Percentiles rank a stretch among this genome's conserved stretches.
These are phyloP conservation scores for Colletotrichum noveboracense DNA, from an alignment of 2,329 filamentous ascomycete species.

Conservation along the genomic window DNA sequence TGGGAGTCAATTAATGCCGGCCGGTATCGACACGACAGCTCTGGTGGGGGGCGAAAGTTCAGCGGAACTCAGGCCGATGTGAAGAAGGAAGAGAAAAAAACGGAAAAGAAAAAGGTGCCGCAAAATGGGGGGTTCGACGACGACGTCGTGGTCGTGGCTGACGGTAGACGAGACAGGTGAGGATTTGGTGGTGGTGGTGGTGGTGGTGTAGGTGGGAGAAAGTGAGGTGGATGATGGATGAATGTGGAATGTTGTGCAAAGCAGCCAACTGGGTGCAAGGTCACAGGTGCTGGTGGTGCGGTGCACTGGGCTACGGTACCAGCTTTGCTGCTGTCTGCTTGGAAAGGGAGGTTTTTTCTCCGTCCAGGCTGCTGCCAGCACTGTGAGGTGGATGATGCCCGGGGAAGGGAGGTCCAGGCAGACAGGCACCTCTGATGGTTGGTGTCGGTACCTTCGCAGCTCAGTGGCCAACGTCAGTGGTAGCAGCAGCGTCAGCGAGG, in stretches of 20 bases:
- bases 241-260: constrained; percentile 25
- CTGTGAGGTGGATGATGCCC: neutral
- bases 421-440: neutral
- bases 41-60: constrained; percentile 11
- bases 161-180: constrained; percentile 25
- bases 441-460: neutral
- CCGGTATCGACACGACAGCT: constrained; percentile 22
- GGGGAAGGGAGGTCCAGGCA: neutral
- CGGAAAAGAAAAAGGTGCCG: constrained; percentile 27
- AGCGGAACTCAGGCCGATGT: constrained; percentile 28
- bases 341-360: constrained; percentile 10
- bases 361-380: constrained; percentile 1
- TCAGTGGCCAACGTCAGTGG: neutral
- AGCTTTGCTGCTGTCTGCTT: neutral
- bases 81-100: constrained; percentile 24
- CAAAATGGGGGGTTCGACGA: constrained; percentile 15
- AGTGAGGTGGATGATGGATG: constrained; percentile 25
- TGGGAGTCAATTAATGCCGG: constrained; percentile 21
- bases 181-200: constrained; percentile 24
- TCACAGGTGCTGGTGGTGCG: neutral
- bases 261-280: neutral
- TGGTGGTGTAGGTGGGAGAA: constrained; percentile 22
- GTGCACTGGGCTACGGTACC: neutral
- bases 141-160: constrained; percentile 23
- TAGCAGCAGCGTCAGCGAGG: neutral